phyloP scores from a whole-genome alignment of 331 rosid genomes.

The Spiraea crenata region DNA sequence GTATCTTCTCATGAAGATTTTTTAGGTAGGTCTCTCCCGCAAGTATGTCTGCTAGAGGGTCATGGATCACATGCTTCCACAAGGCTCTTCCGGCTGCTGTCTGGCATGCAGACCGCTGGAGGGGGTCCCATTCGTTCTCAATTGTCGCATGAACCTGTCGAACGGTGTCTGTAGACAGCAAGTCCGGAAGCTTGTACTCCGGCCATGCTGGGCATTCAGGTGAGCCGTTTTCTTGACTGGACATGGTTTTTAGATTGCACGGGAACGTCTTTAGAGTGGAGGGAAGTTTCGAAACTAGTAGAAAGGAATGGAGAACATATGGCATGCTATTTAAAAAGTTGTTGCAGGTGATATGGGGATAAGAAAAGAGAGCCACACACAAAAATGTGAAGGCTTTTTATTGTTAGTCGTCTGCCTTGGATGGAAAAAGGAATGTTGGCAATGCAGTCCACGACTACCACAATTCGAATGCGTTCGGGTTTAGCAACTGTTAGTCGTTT shows the following conservation, averaged over 20 bases:
- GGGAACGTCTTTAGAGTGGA: slow-evolving; percentile 28
- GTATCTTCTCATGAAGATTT: slow-evolving; percentile 80
- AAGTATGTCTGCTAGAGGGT: slow-evolving; percentile 70
- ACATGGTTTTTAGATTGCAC: slow-evolving; percentile 47
- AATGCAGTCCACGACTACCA: slow-evolving; percentile 76
- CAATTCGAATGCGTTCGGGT: slow-evolving; percentile 31
- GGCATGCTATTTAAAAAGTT: slow-evolving; percentile 38
- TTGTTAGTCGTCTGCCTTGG: slow-evolving; percentile 16
- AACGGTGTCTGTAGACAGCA: slow-evolving; percentile 51
- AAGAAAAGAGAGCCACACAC: slow-evolving; percentile 98
- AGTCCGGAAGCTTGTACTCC: slow-evolving; percentile 70
- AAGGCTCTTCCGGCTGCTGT: slow-evolving; percentile 95
- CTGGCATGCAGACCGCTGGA: slow-evolving; percentile 80
- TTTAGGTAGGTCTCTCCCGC: slow-evolving; percentile 81
- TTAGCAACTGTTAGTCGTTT: background rate
- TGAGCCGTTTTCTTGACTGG: slow-evolving; percentile 54
- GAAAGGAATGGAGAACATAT: slow-evolving; percentile 44
- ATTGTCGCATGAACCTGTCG: slow-evolving; percentile 65
- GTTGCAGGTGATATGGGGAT: slow-evolving; percentile 43
- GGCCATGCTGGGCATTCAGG: slow-evolving; percentile 52
- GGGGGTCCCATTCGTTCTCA: slow-evolving; percentile 77
- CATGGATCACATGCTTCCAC: slow-evolving; percentile 82
- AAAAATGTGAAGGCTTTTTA: slow-evolving; percentile 35
- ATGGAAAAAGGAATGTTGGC: slow-evolving; percentile 53
- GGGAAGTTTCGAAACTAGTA: slow-evolving; percentile 28